Base-by-base conservation (phyloP, 768 basidiomycete genomes). In the Suillus tomentosus region DNA sequence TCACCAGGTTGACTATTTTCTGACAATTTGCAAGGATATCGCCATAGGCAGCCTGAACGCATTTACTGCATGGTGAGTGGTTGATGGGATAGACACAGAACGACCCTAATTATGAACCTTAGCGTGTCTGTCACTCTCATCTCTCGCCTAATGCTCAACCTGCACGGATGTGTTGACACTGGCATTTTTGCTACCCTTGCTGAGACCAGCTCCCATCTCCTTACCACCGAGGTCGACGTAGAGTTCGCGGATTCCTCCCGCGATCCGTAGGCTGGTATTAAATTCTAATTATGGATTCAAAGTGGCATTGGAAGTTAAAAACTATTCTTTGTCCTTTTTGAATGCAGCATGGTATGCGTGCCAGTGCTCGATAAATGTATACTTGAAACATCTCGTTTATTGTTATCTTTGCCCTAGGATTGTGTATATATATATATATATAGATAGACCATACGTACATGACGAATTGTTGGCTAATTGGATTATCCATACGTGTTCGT, bases 81-180 rank as follows among this genome's bases (percentile, higher is more conserved):
- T 19, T 10, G 10, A 34, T 54, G 31, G 1, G 19, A 54, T 34
- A 34, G 9, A 34, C 2, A 54, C 31, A 0, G 10, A 11, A 11
- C 10, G 53, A 54, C 34, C 17, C 17, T 54, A 13, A 31, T 4
- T 19, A 34, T 34, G 53, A 34, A 2, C 40, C 43, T 5, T 51
- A 84, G 84, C 66, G 73, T 84, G 14, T 82, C 85, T 5, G 76
- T 85, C 6, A 80, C 79, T 1, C 78, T 85, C 79, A 81, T 85
- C 74, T 85, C 83, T 14, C 84, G 84, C 17, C 77, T 87, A 2
- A 83, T 85, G 78, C 79, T 86, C 48, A 86, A 87, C 70, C 78
- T 86, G 5, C 81, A 85, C 67, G 71, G 77, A 71, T 78, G 72
- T 24, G 79, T 79, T 5, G 64, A 65, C 37, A 31, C 15, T 2